These are phyloP conservation scores for Xanthoconium separans DNA, from an alignment of 1,284 basidiomycete genomes.

Conservation along the genomic window DNA sequence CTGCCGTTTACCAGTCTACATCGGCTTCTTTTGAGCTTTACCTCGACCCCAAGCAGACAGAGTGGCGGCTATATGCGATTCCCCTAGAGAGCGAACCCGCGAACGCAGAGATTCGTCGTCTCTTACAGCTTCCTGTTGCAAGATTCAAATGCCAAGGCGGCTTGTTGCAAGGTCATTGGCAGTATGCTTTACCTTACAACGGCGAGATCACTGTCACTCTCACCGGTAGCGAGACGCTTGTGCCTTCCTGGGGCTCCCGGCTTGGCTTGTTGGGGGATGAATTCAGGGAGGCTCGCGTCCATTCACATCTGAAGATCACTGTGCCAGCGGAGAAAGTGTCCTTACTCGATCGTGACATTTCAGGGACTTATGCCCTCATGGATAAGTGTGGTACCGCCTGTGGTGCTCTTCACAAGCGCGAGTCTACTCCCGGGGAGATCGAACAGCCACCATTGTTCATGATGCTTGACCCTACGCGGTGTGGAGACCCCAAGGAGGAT, in stretches of 20 bases:
- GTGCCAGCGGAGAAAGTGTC: constrained; percentile 49
- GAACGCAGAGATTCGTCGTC: constrained; percentile 75
- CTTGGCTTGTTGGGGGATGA: constrained; percentile 74
- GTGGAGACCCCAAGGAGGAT: constrained; percentile 70
- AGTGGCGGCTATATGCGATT: constrained; percentile 85
- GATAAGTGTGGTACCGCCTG: constrained; percentile 91
- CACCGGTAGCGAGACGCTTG: constrained; percentile 65
- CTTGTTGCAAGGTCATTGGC: constrained; percentile 76
- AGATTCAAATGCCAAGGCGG: constrained; percentile 62
- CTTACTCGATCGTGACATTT: constrained; percentile 77
- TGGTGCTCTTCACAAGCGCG: constrained; percentile 77
- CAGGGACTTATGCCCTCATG: constrained; percentile 77
- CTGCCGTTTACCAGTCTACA: constrained; percentile 74
- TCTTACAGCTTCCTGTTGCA: constrained; percentile 77
- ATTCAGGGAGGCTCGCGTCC: constrained; percentile 66
- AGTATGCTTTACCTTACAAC: constrained; percentile 74
- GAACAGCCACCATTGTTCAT: constrained; percentile 71
- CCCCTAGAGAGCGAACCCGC: constrained; percentile 70
- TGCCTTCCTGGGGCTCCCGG: constrained; percentile 83
- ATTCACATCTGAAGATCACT: constrained; percentile 64
- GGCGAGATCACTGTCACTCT: constrained; percentile 60
- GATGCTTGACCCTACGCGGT: constrained; percentile 83
- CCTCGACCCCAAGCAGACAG: constrained; percentile 73
- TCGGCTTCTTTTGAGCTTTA: constrained; percentile 74
- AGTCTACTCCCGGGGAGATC: constrained; percentile 40